phyloP scores from a whole-genome alignment of 2,329 filamentous ascomycete genomes.

The Tolypocladium ophioglossoides region DNA sequence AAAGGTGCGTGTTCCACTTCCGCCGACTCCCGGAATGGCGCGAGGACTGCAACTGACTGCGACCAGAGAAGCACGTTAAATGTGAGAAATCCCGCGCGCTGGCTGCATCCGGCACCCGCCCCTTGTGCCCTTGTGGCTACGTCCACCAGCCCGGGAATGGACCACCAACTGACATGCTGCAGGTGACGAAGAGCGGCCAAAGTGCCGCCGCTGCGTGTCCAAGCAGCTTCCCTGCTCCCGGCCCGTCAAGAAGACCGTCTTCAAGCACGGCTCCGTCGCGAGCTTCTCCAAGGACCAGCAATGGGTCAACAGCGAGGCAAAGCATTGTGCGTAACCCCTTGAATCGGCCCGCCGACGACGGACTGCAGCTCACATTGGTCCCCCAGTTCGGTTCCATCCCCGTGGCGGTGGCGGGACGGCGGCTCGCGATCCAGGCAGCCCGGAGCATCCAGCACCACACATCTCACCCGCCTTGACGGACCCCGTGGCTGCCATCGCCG shows the following conservation, averaged over 20 bases:
- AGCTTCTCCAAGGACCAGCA: slow-evolving; percentile 23
- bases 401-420: slow-evolving; percentile 8
- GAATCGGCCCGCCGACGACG: not conserved
- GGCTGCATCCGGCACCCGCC: no score
- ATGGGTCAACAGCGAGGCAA: slow-evolving; percentile 24
- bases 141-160: no score
- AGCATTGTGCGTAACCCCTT: slow-evolving; percentile 17
- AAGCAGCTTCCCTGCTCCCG: slow-evolving; percentile 23
- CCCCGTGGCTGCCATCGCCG: not conserved
- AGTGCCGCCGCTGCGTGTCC: slow-evolving; percentile 21
- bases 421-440: not conserved
- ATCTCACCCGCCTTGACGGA: not conserved
- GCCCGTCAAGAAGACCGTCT: slow-evolving; percentile 23
- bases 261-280: slow-evolving; percentile 22
- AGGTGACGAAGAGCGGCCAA: slow-evolving; percentile 28
- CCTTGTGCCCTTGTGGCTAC: no score
- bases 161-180: not conserved
- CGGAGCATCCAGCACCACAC: not conserved
- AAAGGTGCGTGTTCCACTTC: slow-evolving; percentile 14
- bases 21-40: no score
- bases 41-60: slow-evolving; percentile 3
- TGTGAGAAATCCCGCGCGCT: slow-evolving; percentile 13
- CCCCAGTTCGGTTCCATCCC: slow-evolving; percentile 10
- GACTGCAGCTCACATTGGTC: not conserved
- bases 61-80: slow-evolving; percentile 23